Percentiles rank a stretch among this genome's conserved stretches.
Evolutionary conservation across 768 basidiomycete genomes (phyloP).

Genomic region (Amanita molliuscula): DNA sequence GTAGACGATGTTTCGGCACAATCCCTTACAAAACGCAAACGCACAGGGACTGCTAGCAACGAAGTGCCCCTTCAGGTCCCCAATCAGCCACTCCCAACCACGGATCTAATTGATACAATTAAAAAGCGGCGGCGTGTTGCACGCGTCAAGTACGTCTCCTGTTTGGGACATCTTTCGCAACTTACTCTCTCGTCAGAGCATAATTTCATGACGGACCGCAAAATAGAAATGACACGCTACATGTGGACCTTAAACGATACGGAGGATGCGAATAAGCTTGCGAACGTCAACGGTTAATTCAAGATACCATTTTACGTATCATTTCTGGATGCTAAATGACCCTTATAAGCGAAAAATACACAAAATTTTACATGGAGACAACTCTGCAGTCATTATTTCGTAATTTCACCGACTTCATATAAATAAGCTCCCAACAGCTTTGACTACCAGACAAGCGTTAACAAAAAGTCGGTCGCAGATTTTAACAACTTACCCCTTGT

Average conservation of each 20-base stretch:
- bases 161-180: background rate
- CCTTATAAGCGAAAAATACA: no score
- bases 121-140: conserved; percentile 6
- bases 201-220: background rate
- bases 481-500: conserved; percentile 49
- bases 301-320: no score
- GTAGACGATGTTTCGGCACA: background rate
- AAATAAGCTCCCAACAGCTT: conserved; percentile 76
- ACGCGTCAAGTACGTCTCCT: background rate
- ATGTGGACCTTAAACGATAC: background rate
- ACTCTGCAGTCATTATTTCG: conserved; percentile 6
- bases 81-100: background rate
- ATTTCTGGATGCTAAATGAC: no score
- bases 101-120: conserved; percentile 1
- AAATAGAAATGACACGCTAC: no score
- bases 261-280: background rate
- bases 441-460: conserved; percentile 26
- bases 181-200: background rate
- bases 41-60: background rate
- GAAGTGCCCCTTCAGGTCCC: background rate
- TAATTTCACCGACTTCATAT: conserved; percentile 49
- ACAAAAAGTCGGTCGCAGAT: background rate
- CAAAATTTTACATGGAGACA: background rate
- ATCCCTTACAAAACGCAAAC: conserved; percentile 1
- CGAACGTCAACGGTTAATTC: no score